These are phyloP conservation scores for Gossypioides kirkii DNA, from an alignment of 345 rosid genomes.

Conservation along the genomic window DNA sequence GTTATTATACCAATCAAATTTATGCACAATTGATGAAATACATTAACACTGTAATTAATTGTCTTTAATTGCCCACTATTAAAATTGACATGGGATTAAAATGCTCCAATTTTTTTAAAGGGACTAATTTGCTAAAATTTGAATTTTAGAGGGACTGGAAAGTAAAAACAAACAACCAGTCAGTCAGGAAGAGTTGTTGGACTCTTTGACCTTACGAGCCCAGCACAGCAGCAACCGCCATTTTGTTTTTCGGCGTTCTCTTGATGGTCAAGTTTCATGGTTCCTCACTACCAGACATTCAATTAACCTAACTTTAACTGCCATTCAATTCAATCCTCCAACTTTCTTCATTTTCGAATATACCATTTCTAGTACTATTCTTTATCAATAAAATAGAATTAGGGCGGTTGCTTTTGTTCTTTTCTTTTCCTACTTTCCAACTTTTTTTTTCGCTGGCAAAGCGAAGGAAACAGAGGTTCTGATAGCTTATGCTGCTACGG, in stretches of 20 bases:
- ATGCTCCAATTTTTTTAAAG: no score
- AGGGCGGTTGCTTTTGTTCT: not conserved
- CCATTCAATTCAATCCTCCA: slow-evolving; percentile 15
- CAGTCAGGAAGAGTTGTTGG: not conserved
- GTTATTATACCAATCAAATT: no score
- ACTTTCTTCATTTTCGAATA: not conserved
- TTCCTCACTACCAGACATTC: not conserved
- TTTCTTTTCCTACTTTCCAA: not conserved
- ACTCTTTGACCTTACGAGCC: not conserved
- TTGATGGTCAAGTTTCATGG: not conserved
- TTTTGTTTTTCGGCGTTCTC: not conserved
- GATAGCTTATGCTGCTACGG: not conserved
- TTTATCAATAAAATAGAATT: not conserved
- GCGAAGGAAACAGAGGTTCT: not conserved
- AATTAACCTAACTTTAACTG: not conserved
- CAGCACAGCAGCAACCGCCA: not conserved
- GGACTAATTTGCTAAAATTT: no score
- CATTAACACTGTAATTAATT: no score
- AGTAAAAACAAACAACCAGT: not conserved
- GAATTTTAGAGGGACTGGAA: no score
- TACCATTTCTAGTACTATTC: not conserved
- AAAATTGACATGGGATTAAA: no score
- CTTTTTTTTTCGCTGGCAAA: not conserved
- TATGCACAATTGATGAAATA: no score
- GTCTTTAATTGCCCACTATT: no score